phyloP scores from a whole-genome alignment of 257 asterid species.

The Euphrasia confusa region DNA sequence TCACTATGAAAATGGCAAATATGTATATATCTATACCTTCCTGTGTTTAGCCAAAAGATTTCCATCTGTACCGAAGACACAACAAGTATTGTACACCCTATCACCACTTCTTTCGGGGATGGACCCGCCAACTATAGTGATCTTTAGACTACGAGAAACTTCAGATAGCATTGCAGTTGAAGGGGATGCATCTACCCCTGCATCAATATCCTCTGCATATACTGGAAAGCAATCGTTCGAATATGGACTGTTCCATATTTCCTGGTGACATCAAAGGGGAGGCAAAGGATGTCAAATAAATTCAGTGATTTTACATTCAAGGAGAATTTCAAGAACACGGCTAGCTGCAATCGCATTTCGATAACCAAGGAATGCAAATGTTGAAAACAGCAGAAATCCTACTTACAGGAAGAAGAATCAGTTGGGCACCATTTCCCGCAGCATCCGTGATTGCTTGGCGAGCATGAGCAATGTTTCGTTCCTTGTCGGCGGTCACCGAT shows the following conservation, averaged over 20 bases:
- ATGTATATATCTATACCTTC: constrained; percentile 36
- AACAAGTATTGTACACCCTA: constrained; percentile 66
- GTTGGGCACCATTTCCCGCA: constrained; percentile 65
- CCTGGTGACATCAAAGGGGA: constrained; percentile 37
- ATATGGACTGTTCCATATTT: constrained; percentile 88
- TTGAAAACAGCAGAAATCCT: background rate
- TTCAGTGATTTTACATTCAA: constrained; percentile 4
- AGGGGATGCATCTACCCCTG: constrained; percentile 60
- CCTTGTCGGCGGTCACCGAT: constrained; percentile 61
- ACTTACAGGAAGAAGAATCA: constrained; percentile 76
- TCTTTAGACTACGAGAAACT: constrained; percentile 50
- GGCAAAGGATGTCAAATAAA: constrained; percentile 13
- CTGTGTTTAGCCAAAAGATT: constrained; percentile 69
- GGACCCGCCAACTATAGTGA: constrained; percentile 83
- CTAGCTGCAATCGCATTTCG: background rate
- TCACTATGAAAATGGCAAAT: background rate
- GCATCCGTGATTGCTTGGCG: constrained; percentile 58
- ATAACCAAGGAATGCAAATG: constrained; percentile 9
- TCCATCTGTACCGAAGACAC: constrained; percentile 73
- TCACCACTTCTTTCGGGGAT: constrained; percentile 72
- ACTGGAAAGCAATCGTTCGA: constrained; percentile 74
- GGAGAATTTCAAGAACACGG: constrained; percentile 10
- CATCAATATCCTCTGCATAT: constrained; percentile 83
- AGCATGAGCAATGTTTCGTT: constrained; percentile 59
- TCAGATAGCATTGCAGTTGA: constrained; percentile 78